Evolutionary conservation across 169 alveolate genomes (phyloP), one percentile per base, ranked within the genome.

Genomic region (Eimeria praecox): DNA sequence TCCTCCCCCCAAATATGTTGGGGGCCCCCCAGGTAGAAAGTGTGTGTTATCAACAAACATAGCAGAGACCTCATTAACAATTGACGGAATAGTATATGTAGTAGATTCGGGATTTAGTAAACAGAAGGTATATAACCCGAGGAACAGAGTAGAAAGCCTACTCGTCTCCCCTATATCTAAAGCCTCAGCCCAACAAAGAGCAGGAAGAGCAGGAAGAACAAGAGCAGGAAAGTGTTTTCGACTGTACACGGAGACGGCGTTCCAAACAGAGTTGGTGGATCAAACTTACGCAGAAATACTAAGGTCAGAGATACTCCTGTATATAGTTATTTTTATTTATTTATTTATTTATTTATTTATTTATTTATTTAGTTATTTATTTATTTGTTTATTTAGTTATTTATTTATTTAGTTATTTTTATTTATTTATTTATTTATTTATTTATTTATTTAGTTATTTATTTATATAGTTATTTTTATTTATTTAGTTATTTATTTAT

Each of bases 171-270:
- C 99, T 2, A 99, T 99, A 75, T 98, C 99, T 49, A 98, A 99
- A 96, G 99, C 99, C 46, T 98, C 99, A 64, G 99, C 99, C 0
- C 99, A 99, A 96, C 99, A 99, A 96, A 97, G 99, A 96, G 99
- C 99, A 14, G 99, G 99, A 59, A 97, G 99, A 95, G 99, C 99
- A 18, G 99, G 99, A 0, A 96, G 99, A 95, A 99, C 99, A 30
- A 97, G 98, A 88, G 99, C 99, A 4, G 99, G 99, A 40, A 99
- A 99, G 96, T 99, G 99, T 96, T 99, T 98, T 97, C 98, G 99
- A 94, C 98, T 99, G 35, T 99, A 99, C 97, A 99, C 99, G 10
- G 99, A 99, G 97, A 97, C 97, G 94, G 98, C 99, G 38, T 99
- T 97, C 95, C 98, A 99, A 78, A 97, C 97, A 80, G 99, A 99